Base-by-base conservation (phyloP, 2,329 filamentous ascomycete species). In the Pseudogymnoascus sp. region DNA sequence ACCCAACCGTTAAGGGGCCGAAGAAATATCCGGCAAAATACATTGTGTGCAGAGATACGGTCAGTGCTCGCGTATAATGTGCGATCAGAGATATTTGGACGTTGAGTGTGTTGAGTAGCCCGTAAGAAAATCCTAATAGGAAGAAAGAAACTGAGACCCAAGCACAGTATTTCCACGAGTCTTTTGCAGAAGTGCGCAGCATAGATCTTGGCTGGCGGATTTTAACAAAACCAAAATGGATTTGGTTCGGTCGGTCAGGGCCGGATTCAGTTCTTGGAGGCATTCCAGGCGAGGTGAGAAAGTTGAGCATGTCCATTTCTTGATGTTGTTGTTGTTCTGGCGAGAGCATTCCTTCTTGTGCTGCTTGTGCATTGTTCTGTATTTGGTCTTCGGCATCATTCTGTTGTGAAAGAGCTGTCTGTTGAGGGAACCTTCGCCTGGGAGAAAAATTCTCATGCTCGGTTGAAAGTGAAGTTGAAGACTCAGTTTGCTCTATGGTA, bases 71-170 rank as follows among this genome's bases (percentile, higher is more conserved):
- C 0, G 80, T 82, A 80, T 70, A 70, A 28, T 80, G 69, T 12
- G 87, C 82, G 4, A 90, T 83, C 14, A 77, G 72, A 49, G 88
- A 86, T 62, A 91, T 86, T 23, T 85, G 87, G 21, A 82, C 83
- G 72, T 96, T 96, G 37, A 96, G 82, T 0, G 88, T 89, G 71
- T 93, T 90, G 5, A 96, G 79, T 2, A 96, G 81, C 0, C 92
- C 92, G 68, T 96, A 96, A 0, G 91, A 91, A 64, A 96, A 88
- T 0, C 92, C 92, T 91, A 91, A 93, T 5, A 96, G 77, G 66
- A 96, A 85, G 75, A 96, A 95, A 0, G 96, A 78, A 3, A 92
- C 81, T 1, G 88, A 88, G 23, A 95, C 90, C 67, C 91, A 80
- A 16, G 83, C 80, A 69, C 88, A 86, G 66, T 90, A 89, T 65